These are phyloP conservation scores for Colletotrichum tamarilloi DNA, from an alignment of 2,329 filamentous ascomycete genomes.

Conservation along the genomic window DNA sequence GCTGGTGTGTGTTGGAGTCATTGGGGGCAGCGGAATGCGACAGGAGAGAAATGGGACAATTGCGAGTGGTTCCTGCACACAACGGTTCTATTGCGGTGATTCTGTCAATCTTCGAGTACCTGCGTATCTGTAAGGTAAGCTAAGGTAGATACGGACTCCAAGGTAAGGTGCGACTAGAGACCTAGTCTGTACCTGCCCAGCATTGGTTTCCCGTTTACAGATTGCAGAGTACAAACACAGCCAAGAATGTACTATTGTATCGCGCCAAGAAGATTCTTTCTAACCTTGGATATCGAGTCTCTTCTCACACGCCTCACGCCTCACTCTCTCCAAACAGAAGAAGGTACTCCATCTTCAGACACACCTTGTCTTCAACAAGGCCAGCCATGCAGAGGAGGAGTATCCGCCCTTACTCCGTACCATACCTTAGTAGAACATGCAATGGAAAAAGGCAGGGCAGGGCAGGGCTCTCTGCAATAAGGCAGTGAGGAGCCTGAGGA, in stretches of 20 bases:
- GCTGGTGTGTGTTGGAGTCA: background rate
- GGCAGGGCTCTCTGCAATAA: background rate
- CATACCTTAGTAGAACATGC: too few relatives aligned
- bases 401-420: too few relatives aligned
- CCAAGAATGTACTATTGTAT: background rate
- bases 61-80: too few relatives aligned
- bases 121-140: too few relatives aligned
- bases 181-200: background rate
- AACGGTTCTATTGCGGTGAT: too few relatives aligned
- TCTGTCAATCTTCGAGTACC: too few relatives aligned
- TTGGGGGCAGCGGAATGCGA: background rate
- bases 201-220: background rate
- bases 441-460: background rate
- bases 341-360: background rate
- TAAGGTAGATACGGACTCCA: too few relatives aligned
- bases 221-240: background rate
- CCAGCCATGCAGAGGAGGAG: background rate
- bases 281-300: background rate
- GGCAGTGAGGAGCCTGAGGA: background rate
- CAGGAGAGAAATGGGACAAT: background rate
- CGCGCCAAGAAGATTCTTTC: background rate
- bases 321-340: background rate
- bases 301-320: conserved; percentile 10
- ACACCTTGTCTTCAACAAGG: background rate
- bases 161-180: background rate